These are phyloP conservation scores for Sclerotinia nivalis DNA, from an alignment of 2,329 filamentous ascomycete genomes.

Conservation along the genomic window DNA sequence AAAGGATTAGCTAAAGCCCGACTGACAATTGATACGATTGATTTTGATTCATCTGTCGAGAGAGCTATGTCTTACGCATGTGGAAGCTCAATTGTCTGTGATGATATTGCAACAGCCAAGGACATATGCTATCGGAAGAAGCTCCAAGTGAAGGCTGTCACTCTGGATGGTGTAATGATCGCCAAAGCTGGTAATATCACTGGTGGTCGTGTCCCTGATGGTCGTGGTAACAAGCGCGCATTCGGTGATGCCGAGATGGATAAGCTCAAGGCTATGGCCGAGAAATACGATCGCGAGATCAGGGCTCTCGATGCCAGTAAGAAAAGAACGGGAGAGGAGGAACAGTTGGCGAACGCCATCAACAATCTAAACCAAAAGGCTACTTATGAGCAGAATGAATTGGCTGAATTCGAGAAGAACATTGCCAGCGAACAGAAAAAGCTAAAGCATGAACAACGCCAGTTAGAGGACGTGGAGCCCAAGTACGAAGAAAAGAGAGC, in stretches of 20 bases:
- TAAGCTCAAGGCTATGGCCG: constrained; percentile 73
- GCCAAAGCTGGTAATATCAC: constrained; percentile 97
- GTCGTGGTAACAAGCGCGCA: constrained; percentile 72
- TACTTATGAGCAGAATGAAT: constrained; percentile 69
- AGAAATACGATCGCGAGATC: constrained; percentile 76
- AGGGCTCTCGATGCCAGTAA: constrained; percentile 77
- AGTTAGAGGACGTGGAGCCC: constrained; percentile 74
- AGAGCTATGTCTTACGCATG: constrained; percentile 94
- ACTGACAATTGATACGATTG: constrained; percentile 92
- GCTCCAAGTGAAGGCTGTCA: constrained; percentile 91
- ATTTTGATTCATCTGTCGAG: constrained; percentile 85
- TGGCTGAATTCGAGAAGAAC: constrained; percentile 78
- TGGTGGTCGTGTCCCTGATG: constrained; percentile 78
- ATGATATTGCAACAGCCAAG: constrained; percentile 82
- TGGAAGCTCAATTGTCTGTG: constrained; percentile 91
- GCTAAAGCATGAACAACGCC: constrained; percentile 68
- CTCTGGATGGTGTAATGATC: constrained; percentile 91
- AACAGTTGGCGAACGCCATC: constrained; percentile 77
- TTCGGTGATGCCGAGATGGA: constrained; percentile 92
- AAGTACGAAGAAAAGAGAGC: constrained; percentile 73
- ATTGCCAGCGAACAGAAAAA: constrained; percentile 82
- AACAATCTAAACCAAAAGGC: constrained; percentile 77
- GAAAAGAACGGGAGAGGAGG: constrained; percentile 74
- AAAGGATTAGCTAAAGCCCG: constrained; percentile 86
- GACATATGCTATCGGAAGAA: constrained; percentile 80